These are phyloP conservation scores for Monosporascus sp. DNA, from an alignment of 2,329 filamentous ascomycete genomes.

Conservation along the genomic window DNA sequence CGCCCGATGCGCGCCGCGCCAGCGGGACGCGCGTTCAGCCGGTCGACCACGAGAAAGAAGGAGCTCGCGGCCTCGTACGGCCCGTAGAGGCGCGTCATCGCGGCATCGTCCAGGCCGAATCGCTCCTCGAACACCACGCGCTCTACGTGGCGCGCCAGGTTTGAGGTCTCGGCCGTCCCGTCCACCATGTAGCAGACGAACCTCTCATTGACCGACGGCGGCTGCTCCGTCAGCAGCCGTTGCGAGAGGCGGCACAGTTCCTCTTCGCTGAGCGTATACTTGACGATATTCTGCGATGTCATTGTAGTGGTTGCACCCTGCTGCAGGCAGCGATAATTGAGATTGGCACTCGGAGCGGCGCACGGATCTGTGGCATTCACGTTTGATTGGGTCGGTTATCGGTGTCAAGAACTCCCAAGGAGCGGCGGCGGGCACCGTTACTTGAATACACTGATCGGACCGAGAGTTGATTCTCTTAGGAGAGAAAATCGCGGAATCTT, in stretches of 20 bases:
- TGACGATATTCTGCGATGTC: background rate
- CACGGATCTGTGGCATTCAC: background rate
- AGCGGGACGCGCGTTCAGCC: background rate
- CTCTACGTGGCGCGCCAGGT: constrained; percentile 9
- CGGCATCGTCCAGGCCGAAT: constrained; percentile 6
- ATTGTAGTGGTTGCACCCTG: background rate
- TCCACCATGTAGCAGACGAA: constrained; percentile 5
- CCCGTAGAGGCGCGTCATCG: constrained; percentile 6
- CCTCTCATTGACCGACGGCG: constrained; percentile 3
- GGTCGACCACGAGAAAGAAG: constrained; percentile 9
- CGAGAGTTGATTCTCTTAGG: too few species aligned
- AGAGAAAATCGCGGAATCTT: background rate
- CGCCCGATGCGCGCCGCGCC: constrained; percentile 4
- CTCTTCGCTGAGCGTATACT: constrained; percentile 6
- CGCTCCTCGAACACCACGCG: constrained; percentile 7
- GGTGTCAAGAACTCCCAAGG: background rate
- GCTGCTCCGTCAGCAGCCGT: constrained; percentile 5
- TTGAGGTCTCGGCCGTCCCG: constrained; percentile 4
- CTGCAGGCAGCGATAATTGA: background rate
- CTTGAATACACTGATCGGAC: background rate
- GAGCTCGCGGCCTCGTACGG: constrained; percentile 4
- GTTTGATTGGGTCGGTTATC: background rate
- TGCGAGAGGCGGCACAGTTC: constrained; percentile 3
- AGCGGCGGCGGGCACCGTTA: background rate
- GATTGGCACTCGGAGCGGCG: background rate